Evolutionary conservation across 148 eudicot species (phyloP), one percentile per base, ranked within the genome.

Genomic region (Nyssa sinensis): DNA sequence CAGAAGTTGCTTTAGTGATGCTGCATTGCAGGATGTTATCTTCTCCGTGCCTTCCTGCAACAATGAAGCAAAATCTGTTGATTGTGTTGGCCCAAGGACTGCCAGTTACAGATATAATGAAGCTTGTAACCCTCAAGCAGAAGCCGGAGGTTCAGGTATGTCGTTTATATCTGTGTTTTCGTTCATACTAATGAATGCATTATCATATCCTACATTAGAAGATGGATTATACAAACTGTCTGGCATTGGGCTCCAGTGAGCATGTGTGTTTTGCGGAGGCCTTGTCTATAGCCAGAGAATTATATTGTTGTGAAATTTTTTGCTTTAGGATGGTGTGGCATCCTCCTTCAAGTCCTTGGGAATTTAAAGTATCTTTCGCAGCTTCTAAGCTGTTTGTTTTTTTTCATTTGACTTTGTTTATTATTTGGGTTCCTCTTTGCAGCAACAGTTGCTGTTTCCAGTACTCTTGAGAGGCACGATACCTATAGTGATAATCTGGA

Each of bases 1-100:
- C 33, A 74, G 57, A 62, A 83, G 85, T 69, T 83, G 89, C 81
- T 86, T 86, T 62, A 81, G 81, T 19, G 86, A 81, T 44, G 86
- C 89, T 67, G 69, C 81, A 73, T 65, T 86, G 64, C 89, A 83
- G 72, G 75, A 79, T 73, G 58, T 76, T 61, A 62, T 83, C 6
- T 83, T 78, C 70, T 75, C 84, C 14, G 49, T 80, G 69, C 76
- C 80, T 73, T 72, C 70, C 30, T 58, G 65, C 34, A 29, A 62
- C 78, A 60, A 51, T 74, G 82, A 75, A 41, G 75, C 74, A 65
- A 81, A 81, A 60, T 51, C 74, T 58, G 65, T 30, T 29, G 65
- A 62, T 29, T 62, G 33, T 62, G 65, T 62, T 9, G 62, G 64
- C 70, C 23, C 25, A 21, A 80, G 64, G 32, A 66, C 73, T 51